Evolutionary conservation across 2,329 filamentous ascomycete species (phyloP).

Genomic region (Emydomyces testavorans): DNA sequence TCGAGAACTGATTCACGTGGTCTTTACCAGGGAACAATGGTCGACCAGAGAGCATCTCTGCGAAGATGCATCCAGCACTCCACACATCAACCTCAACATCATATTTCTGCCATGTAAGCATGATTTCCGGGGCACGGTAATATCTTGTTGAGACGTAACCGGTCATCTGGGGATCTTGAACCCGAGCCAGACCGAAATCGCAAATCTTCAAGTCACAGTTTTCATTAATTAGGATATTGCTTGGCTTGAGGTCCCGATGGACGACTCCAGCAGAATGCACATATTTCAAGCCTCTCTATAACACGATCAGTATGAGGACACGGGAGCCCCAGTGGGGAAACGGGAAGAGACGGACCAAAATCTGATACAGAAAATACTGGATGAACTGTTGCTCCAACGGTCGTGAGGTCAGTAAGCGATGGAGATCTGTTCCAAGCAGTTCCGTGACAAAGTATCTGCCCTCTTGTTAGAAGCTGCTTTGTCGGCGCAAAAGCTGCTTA

Average conservation of each 20-base stretch:
- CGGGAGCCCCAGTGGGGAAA: background rate
- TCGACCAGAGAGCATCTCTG: conserved; percentile 91
- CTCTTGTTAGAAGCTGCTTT: background rate
- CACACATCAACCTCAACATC: conserved; percentile 98
- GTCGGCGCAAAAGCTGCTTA: background rate
- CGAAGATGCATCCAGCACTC: conserved; percentile 98
- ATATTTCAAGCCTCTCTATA: conserved; percentile 90
- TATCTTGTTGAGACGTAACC: conserved; percentile 98
- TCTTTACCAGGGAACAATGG: conserved; percentile 97
- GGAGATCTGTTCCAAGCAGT: conserved; percentile 88
- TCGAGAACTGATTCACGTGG: conserved; percentile 98
- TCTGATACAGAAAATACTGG: conserved; percentile 99
- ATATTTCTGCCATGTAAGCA: conserved; percentile 99
- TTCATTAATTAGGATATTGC: conserved; percentile 98
- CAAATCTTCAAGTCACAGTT: conserved; percentile 99
- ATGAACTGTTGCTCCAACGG: conserved; percentile 99
- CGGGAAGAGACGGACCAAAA: conserved; percentile 57
- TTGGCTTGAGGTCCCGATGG: conserved; percentile 93
- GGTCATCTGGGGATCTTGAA: conserved; percentile 99
- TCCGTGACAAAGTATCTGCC: conserved; percentile 93
- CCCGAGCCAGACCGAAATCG: conserved; percentile 93
- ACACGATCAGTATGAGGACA: background rate
- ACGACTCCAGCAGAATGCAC: conserved; percentile 97
- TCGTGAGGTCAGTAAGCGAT: conserved; percentile 85
- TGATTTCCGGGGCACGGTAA: conserved; percentile 97